Percentiles rank a stretch among this genome's conserved stretches.
Conservation (phyloP, 2,329 filamentous ascomycete genomes). For the Paecilomyces sp. region DNA sequence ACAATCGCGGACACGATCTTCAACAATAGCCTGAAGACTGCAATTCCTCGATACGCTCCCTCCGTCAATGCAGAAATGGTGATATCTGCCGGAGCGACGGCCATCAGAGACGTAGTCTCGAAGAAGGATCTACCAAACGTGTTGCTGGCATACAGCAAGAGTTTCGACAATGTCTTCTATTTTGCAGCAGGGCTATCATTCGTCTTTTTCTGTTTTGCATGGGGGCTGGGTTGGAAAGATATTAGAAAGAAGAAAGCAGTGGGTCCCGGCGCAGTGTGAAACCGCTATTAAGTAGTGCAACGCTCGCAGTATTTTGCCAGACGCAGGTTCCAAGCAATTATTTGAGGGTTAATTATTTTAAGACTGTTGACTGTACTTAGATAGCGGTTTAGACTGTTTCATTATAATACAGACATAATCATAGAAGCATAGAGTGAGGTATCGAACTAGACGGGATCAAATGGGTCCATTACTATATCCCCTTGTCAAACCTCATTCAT, state of each 20-base stretch:
- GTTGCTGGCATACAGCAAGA: conserved; percentile 23
- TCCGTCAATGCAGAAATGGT: conserved; percentile 29
- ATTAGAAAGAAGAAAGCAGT: conserved; percentile 9
- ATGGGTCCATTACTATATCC: too few species aligned
- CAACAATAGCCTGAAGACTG: conserved; percentile 53
- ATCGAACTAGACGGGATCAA: too few species aligned
- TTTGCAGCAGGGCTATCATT: conserved; percentile 9
- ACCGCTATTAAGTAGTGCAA: not conserved
- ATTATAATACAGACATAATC: too few species aligned
- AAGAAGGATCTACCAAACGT: conserved; percentile 24
- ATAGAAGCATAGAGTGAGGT: too few species aligned
- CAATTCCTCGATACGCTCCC: conserved; percentile 40
- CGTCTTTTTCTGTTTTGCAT: conserved; percentile 8
- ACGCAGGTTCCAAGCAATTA: too few species aligned
- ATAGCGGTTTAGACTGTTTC: too few species aligned
- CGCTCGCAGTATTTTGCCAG: too few species aligned
- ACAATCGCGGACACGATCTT: conserved; percentile 62
- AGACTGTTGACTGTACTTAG: too few species aligned
- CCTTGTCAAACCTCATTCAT: too few species aligned
- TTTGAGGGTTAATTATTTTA: too few species aligned
- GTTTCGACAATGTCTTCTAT: conserved; percentile 14
- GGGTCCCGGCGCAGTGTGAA: not conserved
- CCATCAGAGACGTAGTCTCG: conserved; percentile 31
- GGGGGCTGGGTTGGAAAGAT: conserved; percentile 15
- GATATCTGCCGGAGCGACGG: conserved; percentile 36